Evolutionary conservation across 805 yeast species (phyloP).

Genomic region (Kodamaea restingae): DNA sequence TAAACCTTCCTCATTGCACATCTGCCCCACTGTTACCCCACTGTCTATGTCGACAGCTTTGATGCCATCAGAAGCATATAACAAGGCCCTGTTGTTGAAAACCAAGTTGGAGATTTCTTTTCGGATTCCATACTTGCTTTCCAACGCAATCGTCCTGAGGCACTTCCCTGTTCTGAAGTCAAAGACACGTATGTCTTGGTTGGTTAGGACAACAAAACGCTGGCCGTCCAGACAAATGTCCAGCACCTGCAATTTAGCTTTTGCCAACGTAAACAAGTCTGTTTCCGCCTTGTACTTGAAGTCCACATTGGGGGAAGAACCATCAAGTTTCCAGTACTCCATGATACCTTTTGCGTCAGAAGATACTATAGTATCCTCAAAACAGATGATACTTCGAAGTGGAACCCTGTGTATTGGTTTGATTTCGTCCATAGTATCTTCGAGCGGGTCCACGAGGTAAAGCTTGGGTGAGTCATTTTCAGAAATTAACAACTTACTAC

Average conservation of each 20-base stretch:
- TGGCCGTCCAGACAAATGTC: conserved; percentile 17
- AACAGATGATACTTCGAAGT: conserved; percentile 12
- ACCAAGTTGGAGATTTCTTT: background rate
- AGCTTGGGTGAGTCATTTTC: conserved; percentile 12
- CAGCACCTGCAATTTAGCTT: conserved; percentile 23
- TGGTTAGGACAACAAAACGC: background rate
- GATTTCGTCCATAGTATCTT: conserved; percentile 9
- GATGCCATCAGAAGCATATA: conserved; percentile 14
- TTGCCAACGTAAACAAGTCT: conserved; percentile 30
- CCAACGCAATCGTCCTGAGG: background rate
- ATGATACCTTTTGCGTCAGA: conserved; percentile 19
- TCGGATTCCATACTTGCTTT: background rate
- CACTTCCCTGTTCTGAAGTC: conserved; percentile 30
- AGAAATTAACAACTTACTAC: conserved; percentile 11
- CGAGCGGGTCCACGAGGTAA: conserved; percentile 12
- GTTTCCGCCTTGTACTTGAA: conserved; percentile 39
- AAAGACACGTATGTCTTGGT: conserved; percentile 30
- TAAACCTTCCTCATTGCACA: conserved; percentile 13
- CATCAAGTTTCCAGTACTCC: conserved; percentile 19
- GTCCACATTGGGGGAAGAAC: conserved; percentile 5
- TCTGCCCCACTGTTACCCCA: background rate
- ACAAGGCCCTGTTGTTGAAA: background rate
- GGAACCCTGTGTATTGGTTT: conserved; percentile 13
- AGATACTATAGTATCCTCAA: conserved; percentile 17
- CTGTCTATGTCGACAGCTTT: conserved; percentile 9